A percentile compares a stretch with the other conserved stretches of the same genome.
Evolutionary conservation across 176 grass and related monocot genomes (phyloP).

Genomic region (Triticum turgidum): DNA sequence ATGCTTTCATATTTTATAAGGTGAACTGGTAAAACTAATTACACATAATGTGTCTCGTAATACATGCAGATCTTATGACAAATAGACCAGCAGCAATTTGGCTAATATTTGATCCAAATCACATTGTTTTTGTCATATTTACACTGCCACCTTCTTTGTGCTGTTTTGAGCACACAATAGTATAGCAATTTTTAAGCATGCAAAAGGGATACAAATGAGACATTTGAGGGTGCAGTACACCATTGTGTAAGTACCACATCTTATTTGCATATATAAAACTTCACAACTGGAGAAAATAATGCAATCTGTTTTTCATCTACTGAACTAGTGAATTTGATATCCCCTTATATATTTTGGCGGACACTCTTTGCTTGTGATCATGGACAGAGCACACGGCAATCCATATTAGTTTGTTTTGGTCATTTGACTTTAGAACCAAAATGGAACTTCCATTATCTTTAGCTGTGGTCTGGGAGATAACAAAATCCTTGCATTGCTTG

Average conservation of each 20-base stretch:
- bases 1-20: not conserved
- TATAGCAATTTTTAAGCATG: not conserved
- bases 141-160: not conserved
- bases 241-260: not conserved
- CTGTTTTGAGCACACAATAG: not conserved
- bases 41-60: not conserved
- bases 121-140: not conserved
- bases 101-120: not conserved
- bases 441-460: not conserved
- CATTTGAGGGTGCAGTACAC: not conserved
- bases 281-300: not conserved
- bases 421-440: not conserved
- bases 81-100: not conserved
- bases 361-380: constrained; percentile 9
- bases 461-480: not conserved
- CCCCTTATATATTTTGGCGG: not conserved
- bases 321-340: not conserved
- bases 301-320: not conserved
- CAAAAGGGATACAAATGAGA: not conserved
- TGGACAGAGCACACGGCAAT: not conserved
- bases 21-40: not conserved
- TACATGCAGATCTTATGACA: not conserved
- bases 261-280: no score
- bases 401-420: constrained; percentile 10
- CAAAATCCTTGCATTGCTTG: constrained; percentile 24